Evolutionary conservation across 257 asterid genomes (phyloP), one percentile per base, ranked within the genome.

Genomic region (Nyctanthes arbortristis): DNA sequence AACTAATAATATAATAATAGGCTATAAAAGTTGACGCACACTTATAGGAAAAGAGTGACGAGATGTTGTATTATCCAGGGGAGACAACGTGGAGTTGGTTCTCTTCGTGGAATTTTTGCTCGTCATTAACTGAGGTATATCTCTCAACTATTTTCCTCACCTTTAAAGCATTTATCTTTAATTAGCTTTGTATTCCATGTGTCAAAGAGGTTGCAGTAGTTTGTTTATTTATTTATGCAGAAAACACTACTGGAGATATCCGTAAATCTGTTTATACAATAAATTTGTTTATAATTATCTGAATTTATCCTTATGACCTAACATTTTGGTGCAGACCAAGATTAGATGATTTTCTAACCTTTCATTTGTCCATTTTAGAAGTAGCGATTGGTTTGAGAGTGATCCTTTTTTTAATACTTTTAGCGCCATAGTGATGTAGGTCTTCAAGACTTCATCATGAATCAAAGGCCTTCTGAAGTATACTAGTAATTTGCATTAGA

Each of bases 81-180:
- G 70, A 75, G 75, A 71, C 91, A 90, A 3, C 83, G 78, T 8
- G 72, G 81, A 49, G 39, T 83, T 20, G 91, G 90, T 71, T 27
- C 90, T 55, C 80, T 89, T 74, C 75, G 32, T 49, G 84, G 81
- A 37, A 76, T 81, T 39, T 78, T 87, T 61, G 77, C 84, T 74
- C 88, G 81, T 66, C 65, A 73, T 49, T 84, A 77, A 67, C 28
- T 33, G 56, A 66, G 84, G 85, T 66, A 18, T 52, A 31, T 45
- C 24, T n/a, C 9, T 24, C 3, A 22, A 24, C 24, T 22, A 14
- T 52, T 52, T 52, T 18, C 14, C 59, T 22, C 59, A 24, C 24
- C 59, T 9, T 24, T 22, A 31, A 52, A 22, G 59, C 10, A 20
- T 35, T 20, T 62, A 31, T 62, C n/a, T n/a, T n/a, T n/a, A n/a